Percentiles rank a stretch among this genome's conserved stretches.
These are phyloP conservation scores for Fonsecaea pugnacius DNA, from an alignment of 2,329 filamentous ascomycete genomes.

Conservation along the genomic window DNA sequence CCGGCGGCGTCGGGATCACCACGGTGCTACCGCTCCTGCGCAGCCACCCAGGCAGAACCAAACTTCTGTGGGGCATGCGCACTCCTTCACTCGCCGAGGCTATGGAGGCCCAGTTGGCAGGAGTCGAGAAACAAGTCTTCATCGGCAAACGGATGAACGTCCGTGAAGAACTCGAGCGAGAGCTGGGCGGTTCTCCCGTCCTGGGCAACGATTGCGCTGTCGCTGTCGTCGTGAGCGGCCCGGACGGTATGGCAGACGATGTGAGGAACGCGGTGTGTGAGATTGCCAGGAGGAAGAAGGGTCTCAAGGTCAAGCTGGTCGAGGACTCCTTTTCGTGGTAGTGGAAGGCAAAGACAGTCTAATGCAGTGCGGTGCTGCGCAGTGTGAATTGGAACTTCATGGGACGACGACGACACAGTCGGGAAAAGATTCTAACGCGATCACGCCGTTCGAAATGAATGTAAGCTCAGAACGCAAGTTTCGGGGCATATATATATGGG, in stretches of 20 bases:
- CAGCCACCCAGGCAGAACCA: conserved; percentile 39
- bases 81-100: conserved; percentile 38
- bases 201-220: conserved; percentile 40
- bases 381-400: too few relatives aligned
- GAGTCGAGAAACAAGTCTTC: conserved; percentile 44
- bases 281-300: conserved; percentile 23
- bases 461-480: too few relatives aligned
- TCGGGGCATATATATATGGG: too few relatives aligned
- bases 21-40: conserved; percentile 44
- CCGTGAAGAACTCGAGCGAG: conserved; percentile 37
- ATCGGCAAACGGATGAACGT: conserved; percentile 44
- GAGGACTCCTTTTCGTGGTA: conserved; percentile 41
- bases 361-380: too few relatives aligned
- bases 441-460: too few relatives aligned
- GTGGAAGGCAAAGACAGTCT: too few relatives aligned
- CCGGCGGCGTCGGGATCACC: conserved; percentile 57
- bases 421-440: too few relatives aligned
- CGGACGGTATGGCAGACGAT: conserved; percentile 48
- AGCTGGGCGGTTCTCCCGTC: conserved; percentile 35
- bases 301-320: conserved; percentile 37
- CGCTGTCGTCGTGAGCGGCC: conserved; percentile 50
- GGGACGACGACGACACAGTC: too few relatives aligned
- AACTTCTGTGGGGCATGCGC: conserved; percentile 14
- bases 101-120: conserved; percentile 38
- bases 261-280: conserved; percentile 42